Conservation (phyloP, 495 filamentous ascomycete genomes). For the Neurospora sp. region DNA sequence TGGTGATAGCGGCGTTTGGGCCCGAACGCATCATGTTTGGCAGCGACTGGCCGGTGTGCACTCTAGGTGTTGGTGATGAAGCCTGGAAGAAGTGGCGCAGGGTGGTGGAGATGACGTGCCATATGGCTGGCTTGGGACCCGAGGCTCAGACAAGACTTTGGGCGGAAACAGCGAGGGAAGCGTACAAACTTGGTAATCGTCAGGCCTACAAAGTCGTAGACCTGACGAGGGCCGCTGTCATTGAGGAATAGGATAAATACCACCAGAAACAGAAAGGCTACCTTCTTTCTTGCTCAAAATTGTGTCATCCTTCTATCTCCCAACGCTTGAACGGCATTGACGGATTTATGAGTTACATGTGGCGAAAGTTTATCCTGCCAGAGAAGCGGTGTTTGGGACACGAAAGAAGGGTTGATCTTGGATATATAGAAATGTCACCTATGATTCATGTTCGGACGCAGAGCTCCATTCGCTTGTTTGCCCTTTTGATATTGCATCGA, state of each 20-base stretch:
- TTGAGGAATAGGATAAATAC: not conserved
- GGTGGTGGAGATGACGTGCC: slow-evolving; percentile 51
- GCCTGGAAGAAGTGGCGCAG: slow-evolving; percentile 49
- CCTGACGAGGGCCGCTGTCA: not conserved
- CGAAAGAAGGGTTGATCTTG: not conserved
- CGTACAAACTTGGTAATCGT: slow-evolving; percentile 45
- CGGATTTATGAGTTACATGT: not conserved
- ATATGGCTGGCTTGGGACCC: slow-evolving; percentile 43
- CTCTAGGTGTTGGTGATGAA: slow-evolving; percentile 48
- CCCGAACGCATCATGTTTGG: slow-evolving; percentile 73
- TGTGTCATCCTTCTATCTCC: not conserved
- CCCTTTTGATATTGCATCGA: not conserved
- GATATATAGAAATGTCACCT: not conserved
- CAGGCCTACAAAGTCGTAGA: not conserved
- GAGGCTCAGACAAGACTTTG: slow-evolving; percentile 55
- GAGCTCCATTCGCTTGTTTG: not conserved
- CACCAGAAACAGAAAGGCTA: not conserved
- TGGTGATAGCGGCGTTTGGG: slow-evolving; percentile 58
- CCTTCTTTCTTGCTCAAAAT: not conserved
- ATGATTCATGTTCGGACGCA: not conserved
- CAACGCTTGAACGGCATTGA: not conserved
- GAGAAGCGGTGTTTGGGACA: not conserved
- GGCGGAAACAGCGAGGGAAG: slow-evolving; percentile 55
- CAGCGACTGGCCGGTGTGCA: slow-evolving; percentile 86
- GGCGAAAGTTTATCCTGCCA: not conserved